phyloP scores from a whole-genome alignment of 768 basidiomycete species.

The Suillus discolor region DNA sequence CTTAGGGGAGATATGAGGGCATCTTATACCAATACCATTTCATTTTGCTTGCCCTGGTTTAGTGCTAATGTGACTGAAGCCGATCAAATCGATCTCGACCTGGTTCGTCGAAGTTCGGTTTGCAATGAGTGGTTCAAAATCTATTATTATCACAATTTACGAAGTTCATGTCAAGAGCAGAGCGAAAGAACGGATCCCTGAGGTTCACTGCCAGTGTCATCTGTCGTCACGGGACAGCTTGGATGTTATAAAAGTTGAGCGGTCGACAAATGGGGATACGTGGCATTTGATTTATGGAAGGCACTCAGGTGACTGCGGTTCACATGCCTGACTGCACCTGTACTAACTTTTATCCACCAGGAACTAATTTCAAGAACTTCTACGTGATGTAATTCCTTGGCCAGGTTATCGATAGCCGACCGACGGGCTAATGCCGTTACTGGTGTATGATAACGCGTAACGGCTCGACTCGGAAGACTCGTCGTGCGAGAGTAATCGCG shows the following conservation, averaged over 20 bases:
- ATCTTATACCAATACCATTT: conserved; percentile 5
- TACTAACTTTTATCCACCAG: not conserved
- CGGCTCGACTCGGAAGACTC: not conserved
- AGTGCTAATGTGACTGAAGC: not conserved
- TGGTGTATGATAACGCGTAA: not conserved
- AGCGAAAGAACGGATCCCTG: no score
- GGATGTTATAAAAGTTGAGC: no score
- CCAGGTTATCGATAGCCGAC: not conserved
- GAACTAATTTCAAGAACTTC: not conserved
- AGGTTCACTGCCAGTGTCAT: no score
- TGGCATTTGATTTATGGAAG: not conserved
- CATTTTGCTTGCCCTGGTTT: not conserved
- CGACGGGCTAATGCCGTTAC: not conserved
- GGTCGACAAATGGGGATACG: no score
- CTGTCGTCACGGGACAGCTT: no score
- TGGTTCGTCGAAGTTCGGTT: not conserved
- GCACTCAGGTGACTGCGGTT: not conserved
- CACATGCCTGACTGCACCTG: not conserved
- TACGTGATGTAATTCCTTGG: not conserved
- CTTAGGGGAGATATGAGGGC: no score
- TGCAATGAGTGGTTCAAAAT: not conserved
- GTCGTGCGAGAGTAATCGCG: not conserved
- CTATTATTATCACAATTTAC: no score
- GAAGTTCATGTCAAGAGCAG: no score
- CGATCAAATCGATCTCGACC: not conserved